Base-by-base conservation (phyloP, 2,329 filamentous ascomycete species). In the Drechslerella dactyloides region DNA sequence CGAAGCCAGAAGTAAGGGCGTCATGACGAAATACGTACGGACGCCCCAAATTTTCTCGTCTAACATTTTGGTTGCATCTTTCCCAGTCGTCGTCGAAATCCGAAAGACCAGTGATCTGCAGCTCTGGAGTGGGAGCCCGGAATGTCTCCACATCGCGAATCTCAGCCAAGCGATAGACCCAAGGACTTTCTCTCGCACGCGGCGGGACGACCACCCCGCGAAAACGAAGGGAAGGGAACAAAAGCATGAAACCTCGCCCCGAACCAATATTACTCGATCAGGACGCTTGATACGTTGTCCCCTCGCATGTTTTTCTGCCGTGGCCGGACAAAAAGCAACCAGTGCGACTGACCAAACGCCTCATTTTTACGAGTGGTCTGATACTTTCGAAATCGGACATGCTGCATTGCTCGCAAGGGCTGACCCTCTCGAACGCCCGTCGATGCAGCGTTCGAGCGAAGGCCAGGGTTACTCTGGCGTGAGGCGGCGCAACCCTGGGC, bases 351-450 rank as follows among this genome's bases (percentile, higher is more conserved):
- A 21, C 15, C 23, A 33, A 59, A 57, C 63, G 54, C 55, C 48
- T 60, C 46, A 54, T 61, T 51, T 57, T 57, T 17, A 17, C 15
- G 21, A 21, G 40, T 64, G 58, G 44, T 53, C 30, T 53, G 50
- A 30, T 53, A n/a, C 15, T 30, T 15, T 19, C 27, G 8, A 33
- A 33, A 33, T 33, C 23, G 17, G 13, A 2, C 19, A 5, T 53
- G 10, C 17, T 52, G 48, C 21, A 52, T 10, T 59, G 63, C 33
- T 33, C 52, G n/a, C 54, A 64, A 64, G 54, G 66, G 66, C 66
- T 72, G 60, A 70, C 64, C n/a, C n/a, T 64, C 64, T 65, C 54
- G 59, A 70, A 56, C 66, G 33, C 37, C 24, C 17, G 13, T 42
- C 57, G 51, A 62, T 46, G 46, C 24, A 33, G 35, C 42, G 33